Evolutionary conservation across 495 filamentous ascomycete genomes (phyloP), one percentile per base, ranked within the genome.

Genomic region (Lophium mytilinum): DNA sequence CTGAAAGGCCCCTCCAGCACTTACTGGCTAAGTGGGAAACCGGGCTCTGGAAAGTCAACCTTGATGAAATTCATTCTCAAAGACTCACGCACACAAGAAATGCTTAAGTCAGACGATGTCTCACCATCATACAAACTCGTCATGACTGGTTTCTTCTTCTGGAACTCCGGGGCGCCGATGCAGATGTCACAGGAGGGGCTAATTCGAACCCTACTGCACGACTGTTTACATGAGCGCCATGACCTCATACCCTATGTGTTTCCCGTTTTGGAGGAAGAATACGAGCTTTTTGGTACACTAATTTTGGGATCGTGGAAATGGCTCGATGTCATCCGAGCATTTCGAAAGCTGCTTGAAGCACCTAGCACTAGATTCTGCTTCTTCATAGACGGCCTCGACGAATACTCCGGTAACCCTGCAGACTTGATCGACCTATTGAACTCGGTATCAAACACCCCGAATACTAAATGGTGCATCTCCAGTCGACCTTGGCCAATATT

Each of bases 371-470:
- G 30, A 14, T 41, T 62, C 11, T 56, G 50, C 43, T 57, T 65
- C 42, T 56, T 64, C 15, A 53, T 64, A 19, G 61, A 64, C 46
- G 61, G 57, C 9, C 37, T 64, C 12, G 61, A 64, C 40, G 57
- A 60, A 24, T 64, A 37, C 41, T 41, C 49, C 33, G 57, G 57
- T 1, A 8, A 52, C 15, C 47, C 35, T n/a, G 12, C 37, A 1
- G 43, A 56, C 7, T 36, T 56, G 34, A 41, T 48, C 6, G 33
- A 49, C 18, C 40, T 59, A 0, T 37, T 56, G 14, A 3, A 37
- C 3, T 30, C 24, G 24, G 6, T 30, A 30, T 2, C 24, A 30
- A 6, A 2, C 24, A 3, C 6, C 6, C 24, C 24, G 6, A 30
- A 30, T 30, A 6, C 6, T 6, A 30, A 30, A 30, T 30, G 2